Evolutionary conservation across 2,329 filamentous ascomycete species (phyloP).

Genomic region (Meredithiella fracta): DNA sequence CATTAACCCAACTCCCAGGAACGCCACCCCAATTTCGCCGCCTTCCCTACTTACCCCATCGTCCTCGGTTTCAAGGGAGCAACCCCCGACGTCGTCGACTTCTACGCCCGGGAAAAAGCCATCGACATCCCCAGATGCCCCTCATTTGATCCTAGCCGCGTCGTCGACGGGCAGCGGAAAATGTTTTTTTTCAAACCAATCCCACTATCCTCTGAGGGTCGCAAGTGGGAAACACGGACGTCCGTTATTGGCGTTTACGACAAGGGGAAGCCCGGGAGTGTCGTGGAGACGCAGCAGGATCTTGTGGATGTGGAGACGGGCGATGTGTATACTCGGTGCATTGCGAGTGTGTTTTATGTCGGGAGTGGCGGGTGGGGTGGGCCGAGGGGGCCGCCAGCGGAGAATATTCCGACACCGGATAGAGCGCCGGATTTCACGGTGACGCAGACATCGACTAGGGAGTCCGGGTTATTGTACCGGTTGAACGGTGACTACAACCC

Average conservation of each 20-base stretch:
- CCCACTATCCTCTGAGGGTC: constrained; percentile 52
- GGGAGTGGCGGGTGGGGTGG: constrained; percentile 72
- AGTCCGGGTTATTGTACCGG: constrained; percentile 64
- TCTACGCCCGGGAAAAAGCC: constrained; percentile 54
- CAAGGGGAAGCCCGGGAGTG: constrained; percentile 69
- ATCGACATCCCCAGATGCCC: constrained; percentile 59
- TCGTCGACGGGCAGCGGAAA: constrained; percentile 71
- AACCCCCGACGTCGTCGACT: constrained; percentile 64
- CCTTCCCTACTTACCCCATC: constrained; percentile 78
- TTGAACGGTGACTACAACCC: constrained; percentile 93
- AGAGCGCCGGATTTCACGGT: constrained; percentile 54
- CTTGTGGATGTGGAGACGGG: constrained; percentile 51
- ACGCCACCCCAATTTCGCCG: constrained; percentile 68
- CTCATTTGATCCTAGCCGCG: constrained; percentile 54
- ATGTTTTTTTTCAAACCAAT: constrained; percentile 63
- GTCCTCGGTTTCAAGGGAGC: constrained; percentile 71
- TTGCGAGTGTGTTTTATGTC: constrained; percentile 62
- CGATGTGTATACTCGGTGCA: constrained; percentile 38
- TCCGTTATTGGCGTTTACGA: constrained; percentile 78
- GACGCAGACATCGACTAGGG: constrained; percentile 50
- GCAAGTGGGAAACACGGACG: constrained; percentile 57
- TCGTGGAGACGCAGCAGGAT: constrained; percentile 62
- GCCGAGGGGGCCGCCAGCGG: constrained; percentile 69
- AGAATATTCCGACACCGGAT: constrained; percentile 62
- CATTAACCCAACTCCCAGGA: constrained; percentile 37